Evolutionary conservation across 257 asterid species (phyloP), one percentile per base, ranked within the genome.

Genomic region (Gardenia jasminoides): DNA sequence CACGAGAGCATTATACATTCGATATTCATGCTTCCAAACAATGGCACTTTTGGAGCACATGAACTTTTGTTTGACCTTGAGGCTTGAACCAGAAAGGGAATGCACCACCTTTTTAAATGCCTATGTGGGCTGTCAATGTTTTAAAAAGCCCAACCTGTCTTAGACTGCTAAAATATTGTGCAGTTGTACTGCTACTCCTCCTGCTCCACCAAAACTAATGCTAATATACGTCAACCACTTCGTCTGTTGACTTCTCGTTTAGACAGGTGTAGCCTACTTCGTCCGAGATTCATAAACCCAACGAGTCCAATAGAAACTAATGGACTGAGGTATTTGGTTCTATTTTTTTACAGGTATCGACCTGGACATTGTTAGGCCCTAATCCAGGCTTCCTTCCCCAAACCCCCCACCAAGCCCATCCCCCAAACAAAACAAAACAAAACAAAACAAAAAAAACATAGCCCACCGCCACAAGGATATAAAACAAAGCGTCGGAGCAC

Each of bases 51-150:
- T 67, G 75, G 50, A 33, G 80, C 76, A 67, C 76, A 68, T 58
- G 33, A 68, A 69, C 80, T 64, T 69, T 80, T 80, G 59, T 56
- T 47, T 75, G 64, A 67, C 39, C 79, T 54, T 65, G n/a, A n/a
- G n/a, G n/a, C n/a, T n/a, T n/a, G 52, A 74, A 80, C 75, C 75
- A 4, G 24, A 74, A 61, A 73, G 58, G 79, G 22, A n/a, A 12
- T 77, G 30, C 81, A 54, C 7, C 4, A 59, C 43, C 13, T 79
- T 72, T 64, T 0, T 17, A 19, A 17, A 67, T 74, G 66, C 50
- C 28, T 33, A 52, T 39, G 56, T 68, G 58, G 83, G 64, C 58
- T 59, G 72, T 56, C 72, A 46, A 66, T 69, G 79, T 58, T 75
- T 74, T 74, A 0, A 73, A 39, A 46, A 16, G 47, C 75, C 79